These are phyloP conservation scores for Collybia mongolica DNA, from an alignment of 768 basidiomycete species.

Conservation along the genomic window DNA sequence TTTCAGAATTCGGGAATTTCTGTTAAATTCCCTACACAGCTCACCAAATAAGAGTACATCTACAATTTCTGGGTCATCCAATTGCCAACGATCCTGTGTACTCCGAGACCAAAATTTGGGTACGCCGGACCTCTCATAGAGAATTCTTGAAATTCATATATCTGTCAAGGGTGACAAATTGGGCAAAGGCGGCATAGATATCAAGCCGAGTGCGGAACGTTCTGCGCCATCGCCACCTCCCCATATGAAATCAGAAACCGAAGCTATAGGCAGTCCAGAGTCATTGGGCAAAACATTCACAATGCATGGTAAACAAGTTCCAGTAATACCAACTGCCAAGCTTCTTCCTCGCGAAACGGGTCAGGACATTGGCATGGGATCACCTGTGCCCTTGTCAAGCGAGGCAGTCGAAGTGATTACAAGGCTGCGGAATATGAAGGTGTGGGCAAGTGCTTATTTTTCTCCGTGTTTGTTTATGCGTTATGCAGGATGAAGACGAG, in stretches of 20 bases:
- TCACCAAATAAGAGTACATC: conserved; percentile 95
- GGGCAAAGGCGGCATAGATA: conserved; percentile 81
- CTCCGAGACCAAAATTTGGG: conserved; percentile 78
- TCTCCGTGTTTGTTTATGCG: background rate
- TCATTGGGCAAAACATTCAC: conserved; percentile 25
- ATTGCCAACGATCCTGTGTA: conserved; percentile 97
- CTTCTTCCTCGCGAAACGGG: conserved; percentile 83
- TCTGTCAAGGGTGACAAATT: conserved; percentile 58
- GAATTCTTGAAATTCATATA: conserved; percentile 6
- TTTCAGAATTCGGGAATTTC: background rate
- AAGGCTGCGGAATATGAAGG: conserved; percentile 80
- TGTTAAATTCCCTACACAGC: conserved; percentile 44
- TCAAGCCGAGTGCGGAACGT: conserved; percentile 64
- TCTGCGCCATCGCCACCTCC: conserved; percentile 57
- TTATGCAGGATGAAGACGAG: conserved; percentile 73
- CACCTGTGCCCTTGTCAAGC: conserved; percentile 74
- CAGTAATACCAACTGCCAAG: conserved; percentile 25
- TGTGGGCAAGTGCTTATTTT: conserved; percentile 22
- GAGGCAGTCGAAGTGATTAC: conserved; percentile 82
- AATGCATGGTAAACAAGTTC: conserved; percentile 8
- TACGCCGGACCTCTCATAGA: conserved; percentile 20
- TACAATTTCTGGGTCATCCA: conserved; percentile 91
- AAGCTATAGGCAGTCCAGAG: conserved; percentile 46
- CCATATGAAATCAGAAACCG: conserved; percentile 39
- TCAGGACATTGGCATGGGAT: conserved; percentile 85